Conservation (phyloP, 495 filamentous ascomycete species). For the Aspergillus nidulans region DNA sequence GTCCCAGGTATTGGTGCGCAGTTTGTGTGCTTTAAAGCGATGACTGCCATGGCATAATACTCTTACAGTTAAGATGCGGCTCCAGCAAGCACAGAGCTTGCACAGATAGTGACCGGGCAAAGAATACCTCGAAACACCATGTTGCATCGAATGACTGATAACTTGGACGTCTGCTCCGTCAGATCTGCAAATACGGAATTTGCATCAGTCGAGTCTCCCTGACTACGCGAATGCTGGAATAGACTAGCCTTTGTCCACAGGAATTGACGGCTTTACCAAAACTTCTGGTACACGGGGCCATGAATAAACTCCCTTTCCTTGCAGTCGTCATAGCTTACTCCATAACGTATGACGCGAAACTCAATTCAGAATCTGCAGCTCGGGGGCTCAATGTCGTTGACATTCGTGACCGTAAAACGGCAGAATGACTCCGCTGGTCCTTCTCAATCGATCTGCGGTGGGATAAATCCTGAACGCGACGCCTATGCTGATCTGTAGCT, state of each 20-base stretch:
- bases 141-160: not conserved
- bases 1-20: no score
- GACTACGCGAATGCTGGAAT: not conserved
- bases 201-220: no score
- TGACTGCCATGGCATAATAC: not conserved
- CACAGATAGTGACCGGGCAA: not conserved
- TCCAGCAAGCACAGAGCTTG: not conserved
- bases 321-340: not conserved
- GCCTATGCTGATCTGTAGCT: not conserved
- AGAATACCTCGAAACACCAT: not conserved
- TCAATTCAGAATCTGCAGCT: not conserved
- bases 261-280: no score
- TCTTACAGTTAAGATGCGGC: not conserved
- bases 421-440: no score
- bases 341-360: not conserved
- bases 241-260: not conserved
- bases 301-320: no score
- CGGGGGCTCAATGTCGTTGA: not conserved
- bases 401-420: not conserved
- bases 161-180: no score
- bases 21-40: no score
- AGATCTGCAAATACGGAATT: no score
- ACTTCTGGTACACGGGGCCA: no score
- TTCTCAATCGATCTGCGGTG: not conserved
- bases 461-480: not conserved